Percentiles rank a stretch among this genome's conserved stretches.
Conservation (phyloP, 345 rosid species). For the Eucalyptus cloeziana region DNA sequence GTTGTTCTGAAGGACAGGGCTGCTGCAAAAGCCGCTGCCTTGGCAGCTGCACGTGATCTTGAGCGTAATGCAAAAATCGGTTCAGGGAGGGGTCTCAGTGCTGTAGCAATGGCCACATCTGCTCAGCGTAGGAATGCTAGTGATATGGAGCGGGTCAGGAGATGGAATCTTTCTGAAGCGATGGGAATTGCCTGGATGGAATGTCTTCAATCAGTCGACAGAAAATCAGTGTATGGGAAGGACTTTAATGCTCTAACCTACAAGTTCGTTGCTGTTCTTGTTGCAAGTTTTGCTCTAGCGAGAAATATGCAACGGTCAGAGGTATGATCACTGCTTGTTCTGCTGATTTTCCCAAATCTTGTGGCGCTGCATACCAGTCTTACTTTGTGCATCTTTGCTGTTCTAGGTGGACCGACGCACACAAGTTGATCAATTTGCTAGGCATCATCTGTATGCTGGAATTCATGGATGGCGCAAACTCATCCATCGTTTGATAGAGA, state of each 20-base stretch:
- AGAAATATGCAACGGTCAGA: slow-evolving; percentile 96
- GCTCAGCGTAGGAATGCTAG: slow-evolving; percentile 79
- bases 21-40: slow-evolving; percentile 96
- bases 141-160: slow-evolving; percentile 86
- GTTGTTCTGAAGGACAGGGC: slow-evolving; percentile 88
- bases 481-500: slow-evolving; percentile 75
- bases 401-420: slow-evolving; percentile 83
- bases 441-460: slow-evolving; percentile 49
- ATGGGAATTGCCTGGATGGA: slow-evolving; percentile 99
- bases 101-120: slow-evolving; percentile 99
- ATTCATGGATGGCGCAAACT: slow-evolving; percentile 91
- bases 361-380: background rate
- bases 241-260: slow-evolving; percentile 95
- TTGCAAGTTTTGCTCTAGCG: slow-evolving; percentile 98
- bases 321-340: slow-evolving; percentile 35
- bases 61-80: slow-evolving; percentile 97
- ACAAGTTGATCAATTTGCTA: slow-evolving; percentile 61
- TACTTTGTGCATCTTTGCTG: background rate
- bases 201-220: slow-evolving; percentile 91
- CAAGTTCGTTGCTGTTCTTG: slow-evolving; percentile 88
- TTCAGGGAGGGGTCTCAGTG: slow-evolving; percentile 98
- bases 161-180: slow-evolving; percentile 95
- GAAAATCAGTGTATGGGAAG: slow-evolving; percentile 90
- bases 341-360: background rate
- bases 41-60: slow-evolving; percentile 99